These are phyloP conservation scores for Paramyrothecium roridum DNA, from an alignment of 2,329 filamentous ascomycete genomes.

Conservation along the genomic window DNA sequence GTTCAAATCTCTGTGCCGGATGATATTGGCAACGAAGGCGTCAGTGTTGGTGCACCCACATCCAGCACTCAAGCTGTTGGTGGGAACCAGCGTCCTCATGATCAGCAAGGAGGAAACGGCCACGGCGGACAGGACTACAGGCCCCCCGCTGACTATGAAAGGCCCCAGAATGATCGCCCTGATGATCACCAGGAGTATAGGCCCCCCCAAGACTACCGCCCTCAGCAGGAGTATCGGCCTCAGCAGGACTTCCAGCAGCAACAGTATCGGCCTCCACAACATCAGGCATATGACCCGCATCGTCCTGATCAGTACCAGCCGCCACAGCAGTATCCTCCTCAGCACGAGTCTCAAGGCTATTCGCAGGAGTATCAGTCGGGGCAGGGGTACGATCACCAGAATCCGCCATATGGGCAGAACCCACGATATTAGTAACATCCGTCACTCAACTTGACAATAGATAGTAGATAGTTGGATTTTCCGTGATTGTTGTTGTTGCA, in stretches of 20 bases:
- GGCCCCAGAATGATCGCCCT: conserved; percentile 13
- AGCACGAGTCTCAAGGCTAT: conserved; percentile 15
- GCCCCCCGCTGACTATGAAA: conserved; percentile 10
- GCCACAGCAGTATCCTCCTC: conserved; percentile 8
- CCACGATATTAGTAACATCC: conserved; percentile 5
- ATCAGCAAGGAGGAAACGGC: conserved; percentile 16
- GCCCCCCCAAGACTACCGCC: conserved; percentile 3
- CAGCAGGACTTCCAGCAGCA: neutral
- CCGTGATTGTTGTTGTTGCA: no score
- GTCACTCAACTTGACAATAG: neutral
- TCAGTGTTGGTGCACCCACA: conserved; percentile 36
- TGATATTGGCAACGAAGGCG: conserved; percentile 44
- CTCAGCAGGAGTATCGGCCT: conserved; percentile 10
- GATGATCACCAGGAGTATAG: conserved; percentile 7
- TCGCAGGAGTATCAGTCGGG: conserved; percentile 11
- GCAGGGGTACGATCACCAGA: conserved; percentile 9
- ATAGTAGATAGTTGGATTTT: neutral
- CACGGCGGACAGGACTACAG: neutral
- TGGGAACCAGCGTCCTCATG: conserved; percentile 19
- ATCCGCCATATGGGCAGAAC: conserved; percentile 17
- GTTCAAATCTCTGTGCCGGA: conserved; percentile 43
- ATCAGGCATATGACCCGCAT: conserved; percentile 13
- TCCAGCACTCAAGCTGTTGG: conserved; percentile 26
- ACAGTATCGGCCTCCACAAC: conserved; percentile 8
- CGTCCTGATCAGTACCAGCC: conserved; percentile 13